Conservation (phyloP, 208 protist genomes). For the Wallacemonas sp. region DNA sequence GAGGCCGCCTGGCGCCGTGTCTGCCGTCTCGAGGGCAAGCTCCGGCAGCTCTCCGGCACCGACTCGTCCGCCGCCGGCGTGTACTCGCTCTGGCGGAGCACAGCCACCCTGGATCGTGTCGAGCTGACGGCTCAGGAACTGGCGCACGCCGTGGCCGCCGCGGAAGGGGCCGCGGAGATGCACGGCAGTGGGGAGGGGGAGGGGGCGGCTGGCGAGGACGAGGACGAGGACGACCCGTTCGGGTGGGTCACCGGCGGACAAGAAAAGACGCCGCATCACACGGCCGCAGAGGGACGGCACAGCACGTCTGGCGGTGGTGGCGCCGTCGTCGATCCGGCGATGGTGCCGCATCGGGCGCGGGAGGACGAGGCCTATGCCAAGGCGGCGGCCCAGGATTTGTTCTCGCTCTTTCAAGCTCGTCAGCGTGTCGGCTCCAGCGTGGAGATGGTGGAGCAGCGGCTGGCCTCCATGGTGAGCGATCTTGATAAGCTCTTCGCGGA, state of each 20-base stretch:
- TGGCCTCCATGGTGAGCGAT: conserved; percentile 12
- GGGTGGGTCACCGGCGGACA: neutral
- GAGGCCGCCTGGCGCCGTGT: neutral
- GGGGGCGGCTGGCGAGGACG: neutral
- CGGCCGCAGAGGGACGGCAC: too few relatives aligned
- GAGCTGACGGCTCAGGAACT: neutral
- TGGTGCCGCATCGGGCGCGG: neutral
- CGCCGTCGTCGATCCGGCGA: neutral
- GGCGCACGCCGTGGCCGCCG: neutral
- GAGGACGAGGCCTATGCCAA: conserved; percentile 17
- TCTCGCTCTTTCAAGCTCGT: conserved; percentile 24
- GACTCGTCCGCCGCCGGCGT: neutral
- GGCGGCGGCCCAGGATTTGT: conserved; percentile 33
- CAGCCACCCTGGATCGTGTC: conserved; percentile 1
- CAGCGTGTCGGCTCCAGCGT: neutral
- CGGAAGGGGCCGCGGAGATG: neutral
- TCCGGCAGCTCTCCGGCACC: neutral
- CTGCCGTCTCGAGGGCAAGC: neutral
- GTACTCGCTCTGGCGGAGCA: conserved; percentile 13
- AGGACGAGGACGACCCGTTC: conserved; percentile 10
- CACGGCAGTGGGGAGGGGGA: neutral
- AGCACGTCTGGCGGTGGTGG: neutral
- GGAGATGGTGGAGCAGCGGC: conserved; percentile 16
- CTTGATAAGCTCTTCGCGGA: neutral
- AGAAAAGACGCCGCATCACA: too few relatives aligned